These are phyloP conservation scores for Helianthus tuberosus DNA, from an alignment of 129 eudicot species.

Conservation along the genomic window DNA sequence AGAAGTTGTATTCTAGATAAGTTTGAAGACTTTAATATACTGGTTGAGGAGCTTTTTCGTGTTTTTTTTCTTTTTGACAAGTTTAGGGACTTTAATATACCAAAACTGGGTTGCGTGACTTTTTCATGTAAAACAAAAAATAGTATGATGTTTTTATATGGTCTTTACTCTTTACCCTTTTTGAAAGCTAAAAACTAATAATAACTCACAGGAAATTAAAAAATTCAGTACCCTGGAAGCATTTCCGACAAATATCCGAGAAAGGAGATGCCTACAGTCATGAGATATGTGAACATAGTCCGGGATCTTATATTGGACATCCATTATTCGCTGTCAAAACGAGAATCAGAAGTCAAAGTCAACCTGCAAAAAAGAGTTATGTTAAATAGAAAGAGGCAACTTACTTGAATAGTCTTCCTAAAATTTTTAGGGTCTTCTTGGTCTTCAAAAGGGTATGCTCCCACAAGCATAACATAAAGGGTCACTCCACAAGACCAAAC, in stretches of 20 bases:
- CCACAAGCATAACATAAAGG: slow-evolving; percentile 94
- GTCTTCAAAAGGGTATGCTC: slow-evolving; percentile 98
- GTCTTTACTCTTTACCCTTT: background rate
- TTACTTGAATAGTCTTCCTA: slow-evolving; percentile 88
- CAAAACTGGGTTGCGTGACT: too few species aligned
- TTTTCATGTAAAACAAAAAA: too few species aligned
- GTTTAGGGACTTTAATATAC: too few species aligned
- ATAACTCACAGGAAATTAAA: background rate
- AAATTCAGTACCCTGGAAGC: slow-evolving; percentile 57
- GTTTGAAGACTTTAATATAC: too few species aligned
- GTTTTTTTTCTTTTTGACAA: too few species aligned
- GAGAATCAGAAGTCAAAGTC: slow-evolving; percentile 15
- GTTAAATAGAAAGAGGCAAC: background rate
- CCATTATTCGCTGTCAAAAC: slow-evolving; percentile 68
- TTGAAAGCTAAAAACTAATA: slow-evolving; percentile 4
- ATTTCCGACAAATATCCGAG: slow-evolving; percentile 84
- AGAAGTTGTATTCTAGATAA: too few species aligned
- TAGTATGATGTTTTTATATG: too few species aligned
- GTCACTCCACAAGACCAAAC: slow-evolving; percentile 99
- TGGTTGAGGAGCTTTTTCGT: too few species aligned
- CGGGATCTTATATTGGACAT: slow-evolving; percentile 85
- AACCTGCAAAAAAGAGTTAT: slow-evolving; percentile 5
- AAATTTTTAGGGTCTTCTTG: slow-evolving; percentile 94
- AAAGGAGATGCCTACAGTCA: slow-evolving; percentile 91
- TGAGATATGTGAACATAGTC: slow-evolving; percentile 97